Conservation (phyloP, 208 protist species). For the Leishmania turanica region DNA sequence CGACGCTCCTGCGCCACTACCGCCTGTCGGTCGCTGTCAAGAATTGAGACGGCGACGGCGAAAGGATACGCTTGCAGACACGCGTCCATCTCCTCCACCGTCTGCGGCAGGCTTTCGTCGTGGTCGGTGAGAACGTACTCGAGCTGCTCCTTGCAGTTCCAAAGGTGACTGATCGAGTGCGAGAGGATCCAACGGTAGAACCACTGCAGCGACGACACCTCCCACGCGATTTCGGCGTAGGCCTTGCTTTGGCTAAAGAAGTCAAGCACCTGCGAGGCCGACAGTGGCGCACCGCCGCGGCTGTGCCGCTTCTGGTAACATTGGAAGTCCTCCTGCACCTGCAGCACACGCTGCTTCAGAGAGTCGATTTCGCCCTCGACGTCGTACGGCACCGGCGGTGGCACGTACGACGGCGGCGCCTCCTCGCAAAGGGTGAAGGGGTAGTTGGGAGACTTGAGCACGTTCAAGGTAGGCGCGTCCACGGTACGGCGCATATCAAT, state of each 20-base stretch:
- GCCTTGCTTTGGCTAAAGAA: constrained; percentile 49
- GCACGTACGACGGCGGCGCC: constrained; percentile 74
- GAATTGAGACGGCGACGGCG: constrained; percentile 54
- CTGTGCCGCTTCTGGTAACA: constrained; percentile 25
- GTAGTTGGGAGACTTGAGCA: constrained; percentile 80
- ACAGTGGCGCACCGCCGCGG: constrained; percentile 15
- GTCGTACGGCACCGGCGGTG: constrained; percentile 79
- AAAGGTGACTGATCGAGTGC: constrained; percentile 75
- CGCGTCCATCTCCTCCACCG: constrained; percentile 56
- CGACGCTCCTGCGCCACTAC: constrained; percentile 74
- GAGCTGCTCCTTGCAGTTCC: constrained; percentile 73
- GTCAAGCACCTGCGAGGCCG: constrained; percentile 41
- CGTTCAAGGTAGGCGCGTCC: constrained; percentile 55
- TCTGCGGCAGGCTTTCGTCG: constrained; percentile 38
- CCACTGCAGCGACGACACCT: constrained; percentile 77
- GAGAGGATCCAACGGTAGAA: constrained; percentile 86
- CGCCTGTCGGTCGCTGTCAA: constrained; percentile 68
- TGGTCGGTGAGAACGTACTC: constrained; percentile 78
- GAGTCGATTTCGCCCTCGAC: constrained; percentile 56
- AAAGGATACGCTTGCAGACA: constrained; percentile 52
- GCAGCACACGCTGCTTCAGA: constrained; percentile 55
- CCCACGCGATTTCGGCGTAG: constrained; percentile 72
- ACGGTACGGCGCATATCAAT: constrained; percentile 65
- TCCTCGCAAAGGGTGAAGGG: constrained; percentile 84
- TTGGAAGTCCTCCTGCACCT: constrained; percentile 60